Evolutionary conservation across 768 basidiomycete genomes (phyloP), one percentile per base, ranked within the genome.

Genomic region (Auricularia sp.): DNA sequence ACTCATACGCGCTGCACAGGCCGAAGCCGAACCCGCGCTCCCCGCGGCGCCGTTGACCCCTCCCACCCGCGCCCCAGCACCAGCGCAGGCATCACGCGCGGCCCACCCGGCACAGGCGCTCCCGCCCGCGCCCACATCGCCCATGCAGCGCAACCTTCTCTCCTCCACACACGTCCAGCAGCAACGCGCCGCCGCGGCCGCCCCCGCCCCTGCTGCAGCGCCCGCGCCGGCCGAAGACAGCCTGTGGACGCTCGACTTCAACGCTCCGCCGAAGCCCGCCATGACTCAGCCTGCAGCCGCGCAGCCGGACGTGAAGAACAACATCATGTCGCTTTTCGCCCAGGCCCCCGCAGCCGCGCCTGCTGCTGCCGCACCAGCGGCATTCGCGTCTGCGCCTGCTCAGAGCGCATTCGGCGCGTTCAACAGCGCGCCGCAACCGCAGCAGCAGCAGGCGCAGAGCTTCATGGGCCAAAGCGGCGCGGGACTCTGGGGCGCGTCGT

Each of bases 221-320:
- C 71, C 78, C 11, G 36, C 69, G 16, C 35, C 23, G 42, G 74
- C 81, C 12, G 74, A 79, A 64, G 81, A 87, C 66, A 89, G 90
- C 69, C 77, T 96, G 7, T 94, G 95, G 72, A 84, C 87, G 34
- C 85, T 95, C 63, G 92, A 95, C 74, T 96, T 95, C 74, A 87
- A 89, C 68, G 61, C 77, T 5, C 54, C 78, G 7, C 23, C 74
- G 1, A 63, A 76, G 0, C 66, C 73, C 5, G 61, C 66, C 1
- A 35, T 67, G 12, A 60, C 63, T 2, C 63, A 63, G 39, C 65
- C 51, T 21, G 65, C 65, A 44, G 70, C 76, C 16, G 73, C 71
- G 54, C 78, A 80, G 72, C 91, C 90, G 71, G 87, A 91, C 69
- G 81, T 87, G 56, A 94, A 93, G 69, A 82, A 90, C 63, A 89